phyloP scores from a whole-genome alignment of 2,329 filamentous ascomycete species.

The Pseudocercospora crystallina region DNA sequence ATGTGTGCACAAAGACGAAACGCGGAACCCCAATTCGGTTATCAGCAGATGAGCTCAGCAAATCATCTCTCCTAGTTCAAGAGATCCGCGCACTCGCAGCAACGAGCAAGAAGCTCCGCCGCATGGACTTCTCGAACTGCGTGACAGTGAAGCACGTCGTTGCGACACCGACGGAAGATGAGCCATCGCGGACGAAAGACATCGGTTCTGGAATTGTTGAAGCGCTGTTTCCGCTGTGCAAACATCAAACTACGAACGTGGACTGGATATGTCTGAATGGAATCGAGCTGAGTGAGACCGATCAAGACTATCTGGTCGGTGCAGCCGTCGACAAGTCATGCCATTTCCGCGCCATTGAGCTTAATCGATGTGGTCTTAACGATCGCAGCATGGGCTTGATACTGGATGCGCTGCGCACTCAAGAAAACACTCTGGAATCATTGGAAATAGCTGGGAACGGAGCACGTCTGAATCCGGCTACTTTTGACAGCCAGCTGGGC shows the following conservation, averaged over 20 bases:
- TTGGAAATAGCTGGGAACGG: conserved; percentile 67
- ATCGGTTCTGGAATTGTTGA: conserved; percentile 69
- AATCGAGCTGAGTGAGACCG: conserved; percentile 68
- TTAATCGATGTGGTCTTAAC: conserved; percentile 62
- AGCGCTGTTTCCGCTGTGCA: conserved; percentile 67
- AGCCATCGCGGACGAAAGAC: conserved; percentile 50
- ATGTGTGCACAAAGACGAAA: conserved; percentile 60
- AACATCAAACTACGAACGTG: conserved; percentile 65
- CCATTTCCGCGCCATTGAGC: conserved; percentile 66
- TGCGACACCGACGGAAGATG: conserved; percentile 41
- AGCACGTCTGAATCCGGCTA: conserved; percentile 61
- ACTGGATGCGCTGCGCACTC: conserved; percentile 62
- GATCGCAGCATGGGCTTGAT: conserved; percentile 62
- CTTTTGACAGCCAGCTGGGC: conserved; percentile 66
- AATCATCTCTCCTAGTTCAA: conserved; percentile 63
- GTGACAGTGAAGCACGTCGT: conserved; percentile 55
- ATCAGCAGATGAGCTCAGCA: conserved; percentile 53
- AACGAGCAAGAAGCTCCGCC: conserved; percentile 62
- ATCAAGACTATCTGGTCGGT: conserved; percentile 66
- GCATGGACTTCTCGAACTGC: conserved; percentile 65
- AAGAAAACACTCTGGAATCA: conserved; percentile 66
- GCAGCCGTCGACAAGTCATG: conserved; percentile 66
- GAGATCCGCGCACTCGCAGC: conserved; percentile 67
- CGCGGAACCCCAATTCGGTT: conserved; percentile 56
- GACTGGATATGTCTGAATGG: conserved; percentile 70